Conservation (phyloP, 2,329 filamentous ascomycete genomes). For the Botrytis pseudocinerea region DNA sequence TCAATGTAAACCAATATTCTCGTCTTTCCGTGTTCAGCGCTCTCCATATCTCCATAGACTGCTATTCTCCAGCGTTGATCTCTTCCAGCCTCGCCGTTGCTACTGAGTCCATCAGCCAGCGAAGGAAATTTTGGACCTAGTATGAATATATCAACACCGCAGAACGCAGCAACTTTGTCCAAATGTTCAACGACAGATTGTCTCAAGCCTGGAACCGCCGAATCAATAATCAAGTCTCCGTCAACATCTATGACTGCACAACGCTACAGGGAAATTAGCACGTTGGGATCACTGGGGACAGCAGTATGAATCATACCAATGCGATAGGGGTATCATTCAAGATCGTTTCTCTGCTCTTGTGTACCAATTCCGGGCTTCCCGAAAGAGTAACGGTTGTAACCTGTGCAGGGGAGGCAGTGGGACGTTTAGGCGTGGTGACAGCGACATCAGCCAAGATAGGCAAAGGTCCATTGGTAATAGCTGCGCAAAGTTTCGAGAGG, state of each 20-base stretch:
- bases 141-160: slow-evolving; percentile 94
- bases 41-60: slow-evolving; percentile 94
- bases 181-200: slow-evolving; percentile 78
- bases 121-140: slow-evolving; percentile 82
- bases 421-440: slow-evolving; percentile 74
- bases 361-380: slow-evolving; percentile 81
- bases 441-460: slow-evolving; percentile 83
- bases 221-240: slow-evolving; percentile 82
- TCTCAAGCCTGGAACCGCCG: slow-evolving; percentile 65
- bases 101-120: slow-evolving; percentile 71
- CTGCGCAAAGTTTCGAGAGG: slow-evolving; percentile 76
- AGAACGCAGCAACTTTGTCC: slow-evolving; percentile 82
- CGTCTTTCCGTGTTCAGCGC: slow-evolving; percentile 95
- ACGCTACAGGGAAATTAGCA: slow-evolving; percentile 58
- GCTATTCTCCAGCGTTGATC: slow-evolving; percentile 90
- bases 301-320: slow-evolving; percentile 62
- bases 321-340: slow-evolving; percentile 90
- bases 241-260: slow-evolving; percentile 94
- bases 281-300: background rate
- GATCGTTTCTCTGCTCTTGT: slow-evolving; percentile 86
- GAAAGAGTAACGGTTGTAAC: slow-evolving; percentile 90
- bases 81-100: slow-evolving; percentile 72
- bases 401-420: slow-evolving; percentile 52
- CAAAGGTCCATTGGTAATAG: slow-evolving; percentile 69
- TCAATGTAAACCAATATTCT: slow-evolving; percentile 96